Base-by-base conservation (phyloP, 495 filamentous ascomycete genomes). In the Penicillium lagena region DNA sequence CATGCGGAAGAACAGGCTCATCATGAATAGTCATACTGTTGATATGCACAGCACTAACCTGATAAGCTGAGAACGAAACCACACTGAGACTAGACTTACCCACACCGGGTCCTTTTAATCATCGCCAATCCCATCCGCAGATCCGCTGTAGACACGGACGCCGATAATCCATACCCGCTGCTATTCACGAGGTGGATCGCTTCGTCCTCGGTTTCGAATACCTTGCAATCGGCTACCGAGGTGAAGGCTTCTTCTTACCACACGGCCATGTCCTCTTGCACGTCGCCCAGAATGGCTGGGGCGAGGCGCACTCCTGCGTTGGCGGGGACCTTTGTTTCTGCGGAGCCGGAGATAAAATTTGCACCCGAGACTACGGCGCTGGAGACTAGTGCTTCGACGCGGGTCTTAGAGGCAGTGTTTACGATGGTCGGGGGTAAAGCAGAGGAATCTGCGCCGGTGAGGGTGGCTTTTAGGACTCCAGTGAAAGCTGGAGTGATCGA, bases 11-110 rank as follows among this genome's bases (percentile, higher is more conserved):
- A 13, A 68, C 71, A 2, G 80, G 68, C 67, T 95, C 89, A 54
- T 96, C 90, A 54, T 95, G 87, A 6, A 95, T 79, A 1, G 81
- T 87, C 85, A 90, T 90, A 46, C 71, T 79, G 57, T 96, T 96
- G 56, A 95, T 89, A 63, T 95, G 89, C 27, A 96, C 85, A 29
- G 84, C 84, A 7, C 70, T 70, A 27, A 9, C 9, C 32, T 11
- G 28, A 29, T 31, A n/a, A 43, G 33, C 31, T 12, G 15, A 28
- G 37, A 27, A 27, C 9, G 9, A 15, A 40, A 7, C 13, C 33
- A 15, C 29, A 7, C 7, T n/a, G 15, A 28, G 30, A 17, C 8
- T 39, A 39, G 8, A 54, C 67, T 39, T 51, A 73, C 64, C 71
- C 71, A 34, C 67, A 66, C 35, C 73, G 68, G 48, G 73, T 69